Base-by-base conservation (phyloP, 2,329 filamentous ascomycete species). In the Aspergillus tamarii region DNA sequence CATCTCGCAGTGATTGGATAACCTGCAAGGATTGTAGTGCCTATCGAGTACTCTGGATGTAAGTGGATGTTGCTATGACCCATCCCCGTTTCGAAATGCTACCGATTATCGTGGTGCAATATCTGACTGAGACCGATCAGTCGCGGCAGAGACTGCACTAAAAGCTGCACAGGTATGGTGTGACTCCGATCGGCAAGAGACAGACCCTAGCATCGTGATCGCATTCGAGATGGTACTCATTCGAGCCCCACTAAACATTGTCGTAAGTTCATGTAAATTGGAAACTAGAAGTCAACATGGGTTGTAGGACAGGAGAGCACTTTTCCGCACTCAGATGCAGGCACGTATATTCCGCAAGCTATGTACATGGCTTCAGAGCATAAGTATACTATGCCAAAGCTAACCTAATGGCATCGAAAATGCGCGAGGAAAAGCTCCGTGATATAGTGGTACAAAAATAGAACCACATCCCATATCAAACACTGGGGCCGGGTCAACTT, bases 401-500 rank as follows among this genome's bases (percentile, higher is more conserved):
- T 5, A 12, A 12, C 21, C 28, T 26, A 4, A 19, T 8, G 3
- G 4, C 8, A 23, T 48, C 11, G 2, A 26, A 26, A 48, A 16
- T 28, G 12, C 45, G 7, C 11, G 8, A 7, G 16, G 9, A 26
- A 19, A 53, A 9, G 4, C 3, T 21, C 4, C 48, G 10, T 28
- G 28, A 30, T 34, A 21, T 48, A 34, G 1, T 19, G 12, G 9
- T n/a, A 19, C 28, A 21, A 34, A 53, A 53, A 53, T 53, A 53
- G 50, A 53, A 53, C 19, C n/a, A 1, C 26, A 11, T 30, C 16
- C 16, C 0, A 9, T 8, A 30, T 53, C 50, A 53, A 53, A 53
- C 50, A 28, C 28, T 53, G 26, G 50, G 28, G 7, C 50, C 50
- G 50, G 50, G 50, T 32, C 50, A 53, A 53, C 50, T 53, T 53